phyloP scores from a whole-genome alignment of 129 eudicot species.

The Apium graveolens region DNA sequence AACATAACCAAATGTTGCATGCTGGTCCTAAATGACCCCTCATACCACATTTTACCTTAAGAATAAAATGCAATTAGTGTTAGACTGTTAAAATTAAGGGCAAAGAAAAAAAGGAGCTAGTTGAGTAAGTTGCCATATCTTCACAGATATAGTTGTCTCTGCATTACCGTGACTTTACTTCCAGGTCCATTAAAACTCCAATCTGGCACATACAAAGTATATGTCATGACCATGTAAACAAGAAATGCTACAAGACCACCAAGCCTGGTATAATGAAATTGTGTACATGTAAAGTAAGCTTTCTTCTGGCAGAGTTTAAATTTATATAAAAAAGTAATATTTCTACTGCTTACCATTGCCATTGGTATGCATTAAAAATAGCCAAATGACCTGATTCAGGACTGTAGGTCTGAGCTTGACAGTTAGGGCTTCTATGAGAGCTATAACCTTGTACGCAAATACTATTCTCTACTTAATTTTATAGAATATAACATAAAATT shows the following conservation, averaged over 20 bases:
- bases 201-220: slow-evolving; percentile 56
- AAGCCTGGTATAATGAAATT: slow-evolving; percentile 30
- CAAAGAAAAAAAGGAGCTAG: background rate
- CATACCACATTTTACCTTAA: slow-evolving; percentile 72
- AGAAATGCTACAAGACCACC: slow-evolving; percentile 60
- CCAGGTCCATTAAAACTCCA: slow-evolving; percentile 43
- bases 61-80: background rate
- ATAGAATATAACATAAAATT: background rate
- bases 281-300: background rate
- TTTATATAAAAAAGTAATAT: too few relatives aligned
- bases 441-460: slow-evolving; percentile 65
- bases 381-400: slow-evolving; percentile 41
- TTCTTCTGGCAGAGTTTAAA: background rate
- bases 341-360: slow-evolving; percentile 62
- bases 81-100: background rate
- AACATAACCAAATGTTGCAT: slow-evolving; percentile 76
- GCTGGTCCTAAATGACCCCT: slow-evolving; percentile 84
- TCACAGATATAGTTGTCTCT: background rate
- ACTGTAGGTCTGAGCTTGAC: slow-evolving; percentile 51
- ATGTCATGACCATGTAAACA: slow-evolving; percentile 59
- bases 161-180: slow-evolving; percentile 41
- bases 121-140: background rate
- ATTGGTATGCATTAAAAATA: slow-evolving; percentile 63
- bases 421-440: slow-evolving; percentile 63
- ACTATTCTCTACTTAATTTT: slow-evolving; percentile 59